Evolutionary conservation across 1,284 basidiomycete species (phyloP), one percentile per base, ranked within the genome.

Genomic region (Exobasidium rhododendri): DNA sequence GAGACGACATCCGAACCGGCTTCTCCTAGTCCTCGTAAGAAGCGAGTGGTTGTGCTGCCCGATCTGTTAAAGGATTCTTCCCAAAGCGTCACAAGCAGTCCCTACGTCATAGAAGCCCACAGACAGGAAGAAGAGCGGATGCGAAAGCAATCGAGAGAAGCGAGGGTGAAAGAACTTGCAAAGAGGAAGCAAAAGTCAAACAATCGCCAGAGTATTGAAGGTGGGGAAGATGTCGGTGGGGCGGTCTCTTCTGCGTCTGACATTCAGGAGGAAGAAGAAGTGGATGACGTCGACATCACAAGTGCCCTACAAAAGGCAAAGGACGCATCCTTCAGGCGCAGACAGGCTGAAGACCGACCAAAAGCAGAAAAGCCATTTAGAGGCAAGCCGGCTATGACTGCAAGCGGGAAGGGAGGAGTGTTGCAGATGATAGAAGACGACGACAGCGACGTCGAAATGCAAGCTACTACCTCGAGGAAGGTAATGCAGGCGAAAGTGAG

Each of bases 391-490:
- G 22, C 22, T 7, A 31, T 10, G 22, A 50, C 7, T 10, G 20
- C 7, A 7, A 31, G 10, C 20, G 22, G 47, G 7, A 24, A 31
- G 14, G 47, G 47, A 50, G 29, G 29, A 10, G 29, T 26, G 47
- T 20, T 50, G 20, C 47, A 50, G 47, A 50, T 50, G 47, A 20
- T 7, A 10, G 47, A 24, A 24, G 47, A 50, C 14, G 22, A 7
- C 20, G 47, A 50, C 14, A 50, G 47, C 20, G 47, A 50, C 20
- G n/a, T n/a, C n/a, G n/a, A n/a, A n/a, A n/a, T n/a, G 13, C 58
- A 55, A 26, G 61, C 82, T 66, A 81, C 82, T 79, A 84, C 93
- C 61, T 89, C 84, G 64, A 96, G 81, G 64, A 3, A 45, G 20
- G 2, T 50, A 4, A 24, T 50, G 14, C 47, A 24, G 28, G 47